Percentiles rank a stretch among this genome's conserved stretches.
These are phyloP conservation scores for Rhizoclosmatium sp. DNA, from an alignment of 192 early-diverging fungal genomes.

Conservation along the genomic window DNA sequence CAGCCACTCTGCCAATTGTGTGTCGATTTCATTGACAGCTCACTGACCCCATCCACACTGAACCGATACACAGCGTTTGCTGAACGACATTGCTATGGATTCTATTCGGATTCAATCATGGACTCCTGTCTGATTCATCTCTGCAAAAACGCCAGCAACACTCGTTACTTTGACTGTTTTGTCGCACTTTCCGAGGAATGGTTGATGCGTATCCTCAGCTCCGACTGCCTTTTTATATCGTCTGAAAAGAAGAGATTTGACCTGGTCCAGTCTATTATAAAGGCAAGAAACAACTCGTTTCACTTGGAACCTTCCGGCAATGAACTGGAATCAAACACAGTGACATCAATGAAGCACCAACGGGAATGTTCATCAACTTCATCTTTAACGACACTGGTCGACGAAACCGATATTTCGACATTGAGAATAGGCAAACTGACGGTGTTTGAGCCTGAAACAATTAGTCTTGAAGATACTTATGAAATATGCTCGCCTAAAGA, in stretches of 20 bases:
- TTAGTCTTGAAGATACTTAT: too few relatives aligned
- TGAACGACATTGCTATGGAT: constrained; percentile 46
- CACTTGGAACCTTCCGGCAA: neutral
- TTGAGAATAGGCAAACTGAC: too few relatives aligned
- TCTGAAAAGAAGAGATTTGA: constrained; percentile 37
- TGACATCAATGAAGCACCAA: neutral
- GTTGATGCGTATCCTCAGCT: constrained; percentile 37
- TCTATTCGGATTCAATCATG: constrained; percentile 38
- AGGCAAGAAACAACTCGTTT: constrained; percentile 18
- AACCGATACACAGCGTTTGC: constrained; percentile 47
- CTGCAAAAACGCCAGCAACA: constrained; percentile 43
- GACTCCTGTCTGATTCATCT: constrained; percentile 43
- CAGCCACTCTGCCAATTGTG: constrained; percentile 3
- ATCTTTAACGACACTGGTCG: neutral
- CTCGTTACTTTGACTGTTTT: constrained; percentile 26
- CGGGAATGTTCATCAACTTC: neutral
- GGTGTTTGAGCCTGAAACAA: too few relatives aligned
- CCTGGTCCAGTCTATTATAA: constrained; percentile 31
- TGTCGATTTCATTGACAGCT: constrained; percentile 36
- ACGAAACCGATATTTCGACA: neutral
- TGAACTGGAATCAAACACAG: neutral
- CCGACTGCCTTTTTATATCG: constrained; percentile 49
- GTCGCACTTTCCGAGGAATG: constrained; percentile 34
- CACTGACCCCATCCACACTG: constrained; percentile 36
- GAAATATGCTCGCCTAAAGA: too few relatives aligned